These are phyloP conservation scores for Urostyla sp. DNA, from an alignment of 73 alveolate species.

Conservation along the genomic window DNA sequence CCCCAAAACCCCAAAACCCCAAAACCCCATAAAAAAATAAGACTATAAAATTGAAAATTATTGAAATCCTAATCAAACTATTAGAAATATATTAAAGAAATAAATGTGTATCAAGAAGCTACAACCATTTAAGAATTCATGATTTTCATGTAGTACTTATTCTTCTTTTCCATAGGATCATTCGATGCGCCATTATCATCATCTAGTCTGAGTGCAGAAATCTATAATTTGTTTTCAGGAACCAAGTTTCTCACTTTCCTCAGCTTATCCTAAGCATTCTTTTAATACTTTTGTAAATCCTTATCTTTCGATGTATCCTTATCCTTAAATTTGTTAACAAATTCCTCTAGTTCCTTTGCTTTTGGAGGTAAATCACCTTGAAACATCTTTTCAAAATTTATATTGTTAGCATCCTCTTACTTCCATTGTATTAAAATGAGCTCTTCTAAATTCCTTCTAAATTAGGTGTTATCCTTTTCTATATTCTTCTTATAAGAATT, in stretches of 20 bases:
- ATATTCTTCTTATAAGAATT: background rate
- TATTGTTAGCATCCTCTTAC: constrained; percentile 26
- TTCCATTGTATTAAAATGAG: background rate
- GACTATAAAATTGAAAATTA: no score
- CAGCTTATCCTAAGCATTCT: constrained; percentile 41
- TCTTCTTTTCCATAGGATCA: background rate
- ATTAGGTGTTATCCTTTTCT: background rate
- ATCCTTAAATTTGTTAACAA: constrained; percentile 22
- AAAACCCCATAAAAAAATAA: no score
- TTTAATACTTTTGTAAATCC: constrained; percentile 15
- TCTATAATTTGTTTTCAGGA: constrained; percentile 35
- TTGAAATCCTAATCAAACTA: no score
- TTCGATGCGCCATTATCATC: background rate
- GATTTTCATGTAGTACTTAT: background rate
- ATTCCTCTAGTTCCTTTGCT: constrained; percentile 35
- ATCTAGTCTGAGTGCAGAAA: constrained; percentile 31
- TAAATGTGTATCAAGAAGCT: no score
- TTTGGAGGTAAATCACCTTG: constrained; percentile 36
- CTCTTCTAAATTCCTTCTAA: constrained; percentile 8
- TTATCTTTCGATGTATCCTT: constrained; percentile 30
- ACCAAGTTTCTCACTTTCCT: constrained; percentile 36
- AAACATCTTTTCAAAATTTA: constrained; percentile 24
- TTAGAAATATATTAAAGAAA: no score
- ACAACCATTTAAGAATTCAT: background rate
- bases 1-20: no score